A percentile compares a stretch with the other conserved stretches of the same genome.
Conservation (phyloP, 345 rosid species). For the Lepidium aucheri region DNA sequence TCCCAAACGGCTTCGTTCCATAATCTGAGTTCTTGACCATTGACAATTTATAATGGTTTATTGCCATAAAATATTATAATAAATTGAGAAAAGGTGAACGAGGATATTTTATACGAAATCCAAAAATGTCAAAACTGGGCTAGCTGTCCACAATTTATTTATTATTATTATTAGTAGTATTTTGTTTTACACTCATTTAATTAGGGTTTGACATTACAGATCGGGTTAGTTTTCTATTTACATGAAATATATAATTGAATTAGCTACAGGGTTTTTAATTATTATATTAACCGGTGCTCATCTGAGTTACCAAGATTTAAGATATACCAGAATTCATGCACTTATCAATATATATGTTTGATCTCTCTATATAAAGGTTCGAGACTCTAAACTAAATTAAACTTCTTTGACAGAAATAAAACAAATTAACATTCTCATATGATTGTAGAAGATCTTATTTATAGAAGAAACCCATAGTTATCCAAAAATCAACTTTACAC, state of each 20-base stretch:
- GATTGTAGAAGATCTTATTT: too few relatives aligned
- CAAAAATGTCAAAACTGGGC: slow-evolving; percentile 20
- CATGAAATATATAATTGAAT: background rate
- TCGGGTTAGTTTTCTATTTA: background rate
- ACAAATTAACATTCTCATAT: too few relatives aligned
- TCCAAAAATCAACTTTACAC: slow-evolving; percentile 21
- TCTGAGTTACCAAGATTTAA: background rate
- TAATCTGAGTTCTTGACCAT: background rate
- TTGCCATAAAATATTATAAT: background rate
- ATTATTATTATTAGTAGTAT: too few relatives aligned
- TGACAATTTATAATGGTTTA: background rate
- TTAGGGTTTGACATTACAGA: slow-evolving; percentile 14
- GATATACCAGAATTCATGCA: background rate
- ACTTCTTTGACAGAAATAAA: background rate
- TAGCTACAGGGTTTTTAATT: background rate
- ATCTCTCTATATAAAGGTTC: too few relatives aligned
- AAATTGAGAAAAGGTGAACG: background rate
- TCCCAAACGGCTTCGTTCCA: background rate
- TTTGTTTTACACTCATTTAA: background rate
- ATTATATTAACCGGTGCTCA: background rate
- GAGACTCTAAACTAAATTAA: background rate
- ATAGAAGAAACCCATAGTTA: background rate
- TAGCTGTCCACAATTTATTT: slow-evolving; percentile 11
- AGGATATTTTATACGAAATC: background rate
- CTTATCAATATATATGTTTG: background rate